Base-by-base conservation (phyloP, 2,329 filamentous ascomycete genomes). In the Stachybotrys echinatus region DNA sequence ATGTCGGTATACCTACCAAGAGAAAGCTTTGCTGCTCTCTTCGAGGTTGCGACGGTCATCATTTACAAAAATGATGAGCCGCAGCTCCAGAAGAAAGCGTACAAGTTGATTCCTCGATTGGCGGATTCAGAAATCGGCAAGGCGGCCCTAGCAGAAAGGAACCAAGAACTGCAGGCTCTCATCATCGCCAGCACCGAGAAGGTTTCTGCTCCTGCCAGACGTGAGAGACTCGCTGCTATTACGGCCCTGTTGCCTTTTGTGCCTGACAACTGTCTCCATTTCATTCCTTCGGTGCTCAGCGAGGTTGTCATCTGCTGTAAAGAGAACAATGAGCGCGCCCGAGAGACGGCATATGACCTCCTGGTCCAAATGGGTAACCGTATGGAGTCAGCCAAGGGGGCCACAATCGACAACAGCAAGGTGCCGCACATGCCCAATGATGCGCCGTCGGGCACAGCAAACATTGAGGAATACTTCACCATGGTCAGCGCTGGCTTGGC, bases 401-500 rank as follows among this genome's bases (percentile, higher is more conserved):
- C 85, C 37, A 76, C 79, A 46, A 94, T 99, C 54, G 80, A 92
- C 60, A 95, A 95, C 68, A 85, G 83, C 58, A 89, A 92, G 65
- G 88, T 96, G 3, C 81, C 89, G 2, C 85, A 92, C 65, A 96
- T 97, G 90, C 81, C 89, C 4, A 74, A 81, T 45, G 85, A 95
- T 65, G 87, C 91, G 1, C 86, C 89, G 3, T 75, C 85, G 27
- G 91, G 87, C 4, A 76, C 81, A 3, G 92, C 94, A 19, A 92
- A 81, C 40, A 81, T 99, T 37, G 92, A 97, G 62, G 94, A 97
- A 68, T 97, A 91, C 71, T 89, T 97, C 73, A 96, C 92, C 49
- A 99, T 99, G 94, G 88, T 97, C 23, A 95, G 89, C 57, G 94
- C 94, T 45, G 94, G 94, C 71, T 80, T 99, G 48, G 94, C 92